Evolutionary conservation across 2,329 filamentous ascomycete species (phyloP), one percentile per base, ranked within the genome.

Genomic region (Alternaria sp.): DNA sequence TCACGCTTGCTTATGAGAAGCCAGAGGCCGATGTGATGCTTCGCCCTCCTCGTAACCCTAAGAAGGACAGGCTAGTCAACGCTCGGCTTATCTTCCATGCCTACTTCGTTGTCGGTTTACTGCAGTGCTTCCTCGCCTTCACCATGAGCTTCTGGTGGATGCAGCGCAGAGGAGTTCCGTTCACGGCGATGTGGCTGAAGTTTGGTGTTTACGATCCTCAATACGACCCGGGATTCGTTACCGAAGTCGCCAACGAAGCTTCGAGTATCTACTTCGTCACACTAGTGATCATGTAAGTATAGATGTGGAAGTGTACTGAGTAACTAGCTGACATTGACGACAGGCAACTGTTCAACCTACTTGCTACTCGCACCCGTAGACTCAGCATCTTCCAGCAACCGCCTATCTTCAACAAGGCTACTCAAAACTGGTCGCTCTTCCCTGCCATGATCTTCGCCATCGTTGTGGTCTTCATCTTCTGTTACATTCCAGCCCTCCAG

Each of bases 261-360:
- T 90, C 87, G 40, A 91, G 89, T 15, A 89, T 95, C 63, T 94
- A 94, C 79, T 94, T 94, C 71, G 87, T 93, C 68, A 94, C 90
- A 62, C 82, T 95, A 21, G 91, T 95, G 3, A 89, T 94, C 52
- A 93, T 94, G 90, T 87, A 82, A 77, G 85, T 76, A 11, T 50
- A 47, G 1, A 10, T 12, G n/a, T 8, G 9, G 15, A 9, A 32
- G 19, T 23, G 6, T 8, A 6, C n/a, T 8, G 5, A 26, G 28
- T 13, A 19, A 15, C 17, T 15, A 26, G 53, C 69, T 70, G 57
- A 68, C 55, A 49, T 55, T n/a, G 6, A 13, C 44, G 6, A 45
- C n/a, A 80, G 85, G 84, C 90, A 92, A 83, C 90, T 89, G 84
- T 93, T 93, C 83, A 92, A 91, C 74, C 83, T 93, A 5, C 85